phyloP scores from a whole-genome alignment of 2,329 filamentous ascomycete species.

The Colletotrichum chlorophyti region DNA sequence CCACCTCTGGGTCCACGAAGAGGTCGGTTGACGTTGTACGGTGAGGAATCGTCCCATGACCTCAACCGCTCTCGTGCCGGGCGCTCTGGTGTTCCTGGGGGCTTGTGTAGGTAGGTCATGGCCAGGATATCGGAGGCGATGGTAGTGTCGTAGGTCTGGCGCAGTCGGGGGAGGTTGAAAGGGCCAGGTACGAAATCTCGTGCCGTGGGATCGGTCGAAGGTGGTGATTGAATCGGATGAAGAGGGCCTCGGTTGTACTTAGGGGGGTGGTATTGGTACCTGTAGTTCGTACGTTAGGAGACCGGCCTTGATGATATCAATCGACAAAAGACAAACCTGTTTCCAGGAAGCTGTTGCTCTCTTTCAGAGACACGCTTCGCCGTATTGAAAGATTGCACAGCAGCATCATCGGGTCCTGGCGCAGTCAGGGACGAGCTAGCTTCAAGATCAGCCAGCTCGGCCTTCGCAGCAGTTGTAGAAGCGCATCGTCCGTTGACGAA shows the following conservation, averaged over 20 bases:
- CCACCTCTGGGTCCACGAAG: slow-evolving; percentile 84
- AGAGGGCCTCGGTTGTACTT: slow-evolving; percentile 94
- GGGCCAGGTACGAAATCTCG: slow-evolving; percentile 90
- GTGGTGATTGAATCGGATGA: slow-evolving; percentile 91
- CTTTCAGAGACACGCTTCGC: slow-evolving; percentile 43
- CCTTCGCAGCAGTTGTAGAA: slow-evolving; percentile 51
- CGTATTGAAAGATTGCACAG: slow-evolving; percentile 48
- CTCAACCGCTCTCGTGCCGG: slow-evolving; percentile 73
- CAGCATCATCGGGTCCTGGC: slow-evolving; percentile 46
- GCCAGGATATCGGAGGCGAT: slow-evolving; percentile 88
- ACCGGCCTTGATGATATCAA: slow-evolving; percentile 31
- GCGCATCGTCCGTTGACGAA: slow-evolving; percentile 46
- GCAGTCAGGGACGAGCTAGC: slow-evolving; percentile 54
- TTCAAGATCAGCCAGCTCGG: slow-evolving; percentile 56
- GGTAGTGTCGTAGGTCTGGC: slow-evolving; percentile 89
- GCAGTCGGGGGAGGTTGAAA: slow-evolving; percentile 84
- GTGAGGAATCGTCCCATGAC: slow-evolving; percentile 87
- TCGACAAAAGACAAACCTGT: slow-evolving; percentile 46
- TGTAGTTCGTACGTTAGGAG: slow-evolving; percentile 27
- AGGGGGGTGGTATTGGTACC: slow-evolving; percentile 94
- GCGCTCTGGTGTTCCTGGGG: slow-evolving; percentile 71
- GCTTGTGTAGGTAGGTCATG: slow-evolving; percentile 84
- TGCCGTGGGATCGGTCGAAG: slow-evolving; percentile 83
- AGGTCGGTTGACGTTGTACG: slow-evolving; percentile 92
- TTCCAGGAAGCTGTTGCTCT: slow-evolving; percentile 50